Evolutionary conservation across 2,329 filamentous ascomycete genomes (phyloP).

Genomic region (Blumeria hordei): DNA sequence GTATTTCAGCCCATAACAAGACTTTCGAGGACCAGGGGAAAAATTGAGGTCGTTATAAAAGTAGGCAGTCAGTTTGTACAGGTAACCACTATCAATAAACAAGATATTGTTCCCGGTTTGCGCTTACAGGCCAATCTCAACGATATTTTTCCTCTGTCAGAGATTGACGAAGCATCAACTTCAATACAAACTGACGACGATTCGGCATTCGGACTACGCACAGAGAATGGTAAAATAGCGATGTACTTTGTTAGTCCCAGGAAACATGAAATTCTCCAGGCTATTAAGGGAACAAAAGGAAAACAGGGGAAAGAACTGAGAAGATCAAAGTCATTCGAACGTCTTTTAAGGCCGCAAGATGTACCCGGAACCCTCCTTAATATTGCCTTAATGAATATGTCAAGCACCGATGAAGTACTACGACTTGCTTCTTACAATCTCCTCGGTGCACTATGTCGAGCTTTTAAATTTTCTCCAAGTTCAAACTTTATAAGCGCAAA

Average conservation of each 20-base stretch:
- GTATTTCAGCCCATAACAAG: conserved; percentile 40
- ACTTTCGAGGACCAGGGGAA: conserved; percentile 44
- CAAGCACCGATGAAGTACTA: conserved; percentile 33
- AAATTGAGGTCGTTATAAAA: conserved; percentile 44
- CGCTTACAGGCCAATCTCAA: conserved; percentile 40
- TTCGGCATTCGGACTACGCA: conserved; percentile 39
- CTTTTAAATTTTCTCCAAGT: conserved; percentile 40
- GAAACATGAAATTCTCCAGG: conserved; percentile 36
- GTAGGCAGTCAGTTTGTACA: conserved; percentile 47
- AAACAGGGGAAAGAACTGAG: conserved; percentile 40
- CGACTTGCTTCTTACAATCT: conserved; percentile 43
- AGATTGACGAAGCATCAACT: conserved; percentile 41
- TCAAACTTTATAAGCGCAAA: conserved; percentile 36
- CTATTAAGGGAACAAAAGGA: conserved; percentile 35
- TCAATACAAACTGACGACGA: conserved; percentile 42
- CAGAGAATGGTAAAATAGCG: conserved; percentile 44
- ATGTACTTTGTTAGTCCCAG: conserved; percentile 48
- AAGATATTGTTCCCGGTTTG: conserved; percentile 39
- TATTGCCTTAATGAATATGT: conserved; percentile 40
- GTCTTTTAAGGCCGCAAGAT: conserved; percentile 43
- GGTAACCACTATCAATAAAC: conserved; percentile 42
- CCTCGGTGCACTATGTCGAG: conserved; percentile 38
- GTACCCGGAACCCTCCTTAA: conserved; percentile 46
- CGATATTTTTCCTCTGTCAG: conserved; percentile 42
- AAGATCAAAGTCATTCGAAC: conserved; percentile 34